phyloP scores from a whole-genome alignment of 306 rosid species.

The Trichosanthes truncata region DNA sequence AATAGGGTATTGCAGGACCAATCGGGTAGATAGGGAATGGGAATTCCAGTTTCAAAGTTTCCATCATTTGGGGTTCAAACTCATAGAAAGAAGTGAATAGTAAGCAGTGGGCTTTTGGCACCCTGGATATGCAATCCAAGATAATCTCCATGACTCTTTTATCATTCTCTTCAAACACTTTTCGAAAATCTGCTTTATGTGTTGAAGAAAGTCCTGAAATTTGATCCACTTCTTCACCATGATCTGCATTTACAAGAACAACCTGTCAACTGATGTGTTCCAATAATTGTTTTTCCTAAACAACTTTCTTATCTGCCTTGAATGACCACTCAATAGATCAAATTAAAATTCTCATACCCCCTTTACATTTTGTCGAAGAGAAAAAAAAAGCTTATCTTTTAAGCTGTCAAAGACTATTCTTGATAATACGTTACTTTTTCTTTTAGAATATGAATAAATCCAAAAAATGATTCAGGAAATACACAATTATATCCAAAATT shows the following conservation, averaged over 20 bases:
- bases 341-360: neutral
- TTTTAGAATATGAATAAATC: neutral
- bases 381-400: neutral
- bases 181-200: slow-evolving; percentile 14
- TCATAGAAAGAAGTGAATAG: slow-evolving; percentile 20
- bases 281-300: neutral
- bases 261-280: neutral
- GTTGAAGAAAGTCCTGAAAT: slow-evolving; percentile 28
- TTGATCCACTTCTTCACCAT: slow-evolving; percentile 18
- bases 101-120: slow-evolving; percentile 20
- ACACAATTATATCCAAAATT: neutral
- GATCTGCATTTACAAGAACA: neutral
- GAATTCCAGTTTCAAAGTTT: slow-evolving; percentile 7
- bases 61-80: slow-evolving; percentile 21
- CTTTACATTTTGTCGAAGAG: neutral
- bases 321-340: neutral
- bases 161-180: neutral
- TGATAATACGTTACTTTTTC: neutral
- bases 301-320: neutral
- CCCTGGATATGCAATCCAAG: slow-evolving; percentile 14
- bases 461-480: neutral
- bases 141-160: neutral
- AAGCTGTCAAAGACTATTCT: neutral
- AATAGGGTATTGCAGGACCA: slow-evolving; percentile 29
- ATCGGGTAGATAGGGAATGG: slow-evolving; percentile 21